Evolutionary conservation across 805 yeast genomes (phyloP).

Genomic region (Ogataea degrootiae): DNA sequence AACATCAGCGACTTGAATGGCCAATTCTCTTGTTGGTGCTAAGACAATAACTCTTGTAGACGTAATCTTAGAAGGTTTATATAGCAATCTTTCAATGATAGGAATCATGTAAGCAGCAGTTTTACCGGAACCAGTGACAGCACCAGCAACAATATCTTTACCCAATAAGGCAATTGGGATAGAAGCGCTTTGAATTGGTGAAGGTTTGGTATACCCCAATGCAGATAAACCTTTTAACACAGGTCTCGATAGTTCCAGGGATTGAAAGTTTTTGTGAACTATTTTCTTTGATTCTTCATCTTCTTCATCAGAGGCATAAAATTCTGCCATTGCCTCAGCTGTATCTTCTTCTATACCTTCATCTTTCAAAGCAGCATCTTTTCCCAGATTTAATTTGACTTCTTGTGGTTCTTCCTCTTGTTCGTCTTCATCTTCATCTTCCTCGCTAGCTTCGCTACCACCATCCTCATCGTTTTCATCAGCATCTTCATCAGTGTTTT

Average conservation of each 20-base stretch:
- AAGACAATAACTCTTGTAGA: constrained; percentile 87
- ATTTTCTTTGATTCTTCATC: constrained; percentile 37
- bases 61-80: constrained; percentile 80
- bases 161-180: constrained; percentile 93
- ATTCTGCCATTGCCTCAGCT: constrained; percentile 77
- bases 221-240: constrained; percentile 75
- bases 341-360: constrained; percentile 52
- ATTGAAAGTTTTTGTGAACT: constrained; percentile 63
- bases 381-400: constrained; percentile 27
- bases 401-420: constrained; percentile 16
- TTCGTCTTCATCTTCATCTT: constrained; percentile 28
- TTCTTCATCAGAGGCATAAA: constrained; percentile 60
- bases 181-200: constrained; percentile 90
- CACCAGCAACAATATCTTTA: constrained; percentile 97
- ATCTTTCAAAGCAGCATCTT: constrained; percentile 24
- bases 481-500: constrained; percentile 18
- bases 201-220: constrained; percentile 81
- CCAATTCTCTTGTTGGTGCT: constrained; percentile 96
- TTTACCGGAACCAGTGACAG: constrained; percentile 99
- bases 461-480: constrained; percentile 25
- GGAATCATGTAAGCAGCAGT: constrained; percentile 98
- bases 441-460: constrained; percentile 31
- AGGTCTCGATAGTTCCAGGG: constrained; percentile 84
- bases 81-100: constrained; percentile 83
- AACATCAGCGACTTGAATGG: constrained; percentile 93